phyloP scores from a whole-genome alignment of 306 rosid species.

The Prunus padus region DNA sequence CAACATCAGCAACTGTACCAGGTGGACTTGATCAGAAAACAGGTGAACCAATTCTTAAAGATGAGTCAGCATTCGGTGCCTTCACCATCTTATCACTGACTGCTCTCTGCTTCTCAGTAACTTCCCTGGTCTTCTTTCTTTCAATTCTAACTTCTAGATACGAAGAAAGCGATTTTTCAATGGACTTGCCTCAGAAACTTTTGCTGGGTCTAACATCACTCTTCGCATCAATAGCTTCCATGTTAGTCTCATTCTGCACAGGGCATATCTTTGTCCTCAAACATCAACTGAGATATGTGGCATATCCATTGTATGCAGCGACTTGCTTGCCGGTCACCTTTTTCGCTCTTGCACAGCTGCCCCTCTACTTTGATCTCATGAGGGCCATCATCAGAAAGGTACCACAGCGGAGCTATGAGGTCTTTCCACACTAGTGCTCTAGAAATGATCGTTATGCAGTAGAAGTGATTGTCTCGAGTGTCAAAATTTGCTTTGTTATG shows the following conservation, averaged over 20 bases:
- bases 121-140: slow-evolving; percentile 40
- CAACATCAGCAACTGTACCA: slow-evolving; percentile 39
- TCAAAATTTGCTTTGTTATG: neutral
- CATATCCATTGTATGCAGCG: slow-evolving; percentile 44
- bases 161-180: slow-evolving; percentile 40
- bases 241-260: slow-evolving; percentile 45
- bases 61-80: slow-evolving; percentile 20
- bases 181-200: slow-evolving; percentile 37
- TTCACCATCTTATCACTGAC: slow-evolving; percentile 26
- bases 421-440: slow-evolving; percentile 11
- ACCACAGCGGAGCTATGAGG: slow-evolving; percentile 40
- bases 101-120: slow-evolving; percentile 38
- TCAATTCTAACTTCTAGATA: slow-evolving; percentile 47
- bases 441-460: neutral
- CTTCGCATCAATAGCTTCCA: slow-evolving; percentile 46
- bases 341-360: slow-evolving; percentile 45
- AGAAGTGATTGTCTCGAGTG: neutral
- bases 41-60: slow-evolving; percentile 40
- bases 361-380: slow-evolving; percentile 48
- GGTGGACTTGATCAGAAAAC: slow-evolving; percentile 25
- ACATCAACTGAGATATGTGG: slow-evolving; percentile 19
- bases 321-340: slow-evolving; percentile 41
- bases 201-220: slow-evolving; percentile 41
- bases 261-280: slow-evolving; percentile 40
- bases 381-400: slow-evolving; percentile 40